Evolutionary conservation across 2,329 filamentous ascomycete species (phyloP).

Genomic region (Aureobasidium sp.): DNA sequence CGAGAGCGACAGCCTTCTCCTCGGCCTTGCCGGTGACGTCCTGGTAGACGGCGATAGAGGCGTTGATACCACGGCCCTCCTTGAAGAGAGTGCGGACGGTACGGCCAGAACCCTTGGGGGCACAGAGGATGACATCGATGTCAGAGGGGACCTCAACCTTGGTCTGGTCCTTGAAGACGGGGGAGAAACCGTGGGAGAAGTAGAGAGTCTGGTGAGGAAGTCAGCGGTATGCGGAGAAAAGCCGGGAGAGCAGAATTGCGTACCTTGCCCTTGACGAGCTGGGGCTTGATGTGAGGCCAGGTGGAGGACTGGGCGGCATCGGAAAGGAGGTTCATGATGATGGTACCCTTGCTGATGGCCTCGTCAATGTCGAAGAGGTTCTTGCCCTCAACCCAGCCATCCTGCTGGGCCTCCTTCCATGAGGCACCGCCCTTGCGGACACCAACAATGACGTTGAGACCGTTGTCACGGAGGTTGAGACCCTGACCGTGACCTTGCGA

Average conservation of each 20-base stretch:
- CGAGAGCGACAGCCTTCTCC: conserved; percentile 94
- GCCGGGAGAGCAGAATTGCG: not conserved
- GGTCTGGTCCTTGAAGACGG: conserved; percentile 99
- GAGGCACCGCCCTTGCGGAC: conserved; percentile 97
- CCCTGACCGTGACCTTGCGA: conserved; percentile 98
- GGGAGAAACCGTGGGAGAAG: conserved; percentile 99
- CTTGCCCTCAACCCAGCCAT: conserved; percentile 97
- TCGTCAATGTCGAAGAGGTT: conserved; percentile 98
- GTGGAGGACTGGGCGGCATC: conserved; percentile 98
- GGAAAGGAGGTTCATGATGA: conserved; percentile 98
- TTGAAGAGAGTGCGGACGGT: conserved; percentile 98
- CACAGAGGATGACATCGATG: conserved; percentile 98
- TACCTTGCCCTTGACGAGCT: conserved; percentile 97
- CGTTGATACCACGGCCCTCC: conserved; percentile 99
- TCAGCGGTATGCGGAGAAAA: conserved; percentile 16
- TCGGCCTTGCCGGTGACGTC: conserved; percentile 96
- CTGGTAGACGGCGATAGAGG: conserved; percentile 95
- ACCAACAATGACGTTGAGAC: conserved; percentile 97
- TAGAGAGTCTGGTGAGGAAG: conserved; percentile 69
- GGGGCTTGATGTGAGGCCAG: conserved; percentile 96
- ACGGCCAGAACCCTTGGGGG: conserved; percentile 97
- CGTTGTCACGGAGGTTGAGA: conserved; percentile 99
- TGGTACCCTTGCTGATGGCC: conserved; percentile 86
- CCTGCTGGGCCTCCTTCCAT: conserved; percentile 94
- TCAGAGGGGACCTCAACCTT: conserved; percentile 94